Percentiles rank a stretch among this genome's conserved stretches.
phyloP scores from a whole-genome alignment of 2,329 filamentous ascomycete species.

The Fusarium nanum region DNA sequence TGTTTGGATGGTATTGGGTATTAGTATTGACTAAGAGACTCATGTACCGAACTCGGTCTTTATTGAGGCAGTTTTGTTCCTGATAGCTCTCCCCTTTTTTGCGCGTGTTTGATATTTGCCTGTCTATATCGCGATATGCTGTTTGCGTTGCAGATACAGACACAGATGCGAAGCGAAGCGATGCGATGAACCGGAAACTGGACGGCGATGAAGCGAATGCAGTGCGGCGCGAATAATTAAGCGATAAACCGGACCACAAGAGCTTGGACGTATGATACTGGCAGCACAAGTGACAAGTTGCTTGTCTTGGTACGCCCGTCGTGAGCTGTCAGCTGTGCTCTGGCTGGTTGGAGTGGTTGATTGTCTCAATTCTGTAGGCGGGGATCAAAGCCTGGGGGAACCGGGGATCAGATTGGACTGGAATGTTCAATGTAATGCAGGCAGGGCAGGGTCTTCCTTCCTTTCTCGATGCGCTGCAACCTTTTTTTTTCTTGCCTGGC shows the following conservation, averaged over 20 bases:
- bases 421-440: conserved; percentile 3
- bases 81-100: not conserved
- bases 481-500: conserved; percentile 24
- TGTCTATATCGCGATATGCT: not conserved
- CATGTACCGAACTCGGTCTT: conserved; percentile 32
- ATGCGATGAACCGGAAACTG: conserved; percentile 19
- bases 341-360: conserved; percentile 28
- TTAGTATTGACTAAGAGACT: conserved; percentile 41
- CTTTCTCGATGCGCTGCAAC: conserved; percentile 17
- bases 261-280: not conserved
- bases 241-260: conserved; percentile 26
- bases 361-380: conserved; percentile 30
- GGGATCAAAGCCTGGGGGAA: conserved; percentile 41
- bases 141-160: not conserved
- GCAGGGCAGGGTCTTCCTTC: conserved; percentile 11
- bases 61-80: conserved; percentile 26
- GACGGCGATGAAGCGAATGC: conserved; percentile 21
- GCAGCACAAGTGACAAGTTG: conserved; percentile 21
- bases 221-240: conserved; percentile 14
- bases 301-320: conserved; percentile 40
- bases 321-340: conserved; percentile 32
- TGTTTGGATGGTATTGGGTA: conserved; percentile 8
- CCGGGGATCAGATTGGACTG: conserved; percentile 40
- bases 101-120: not conserved
- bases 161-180: not conserved